Evolutionary conservation across 192 early-diverging fungal species (phyloP), one percentile per base, ranked within the genome.

Genomic region (Backusella luteola): DNA sequence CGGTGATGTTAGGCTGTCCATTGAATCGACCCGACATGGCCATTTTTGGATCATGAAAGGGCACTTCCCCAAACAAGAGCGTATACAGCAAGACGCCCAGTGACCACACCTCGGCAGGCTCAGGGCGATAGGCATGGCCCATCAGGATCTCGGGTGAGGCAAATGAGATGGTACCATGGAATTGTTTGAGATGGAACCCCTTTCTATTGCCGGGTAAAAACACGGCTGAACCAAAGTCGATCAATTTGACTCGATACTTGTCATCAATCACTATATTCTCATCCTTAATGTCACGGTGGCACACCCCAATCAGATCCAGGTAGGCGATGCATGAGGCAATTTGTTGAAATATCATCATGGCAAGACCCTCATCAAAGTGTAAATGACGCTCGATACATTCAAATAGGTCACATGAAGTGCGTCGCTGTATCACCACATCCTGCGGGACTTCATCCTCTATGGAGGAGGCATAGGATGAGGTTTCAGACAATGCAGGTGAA

Each of bases 221-320:
- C 6, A 87, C 85, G 0, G 89, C 86, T 1, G 88, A 88, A 12
- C 91, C 91, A 81, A 92, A 92, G 41, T 92, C 91, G 32, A 92
- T 92, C 63, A 92, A 80, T 71, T 92, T 92, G 73, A 90, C 90
- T n/a, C 70, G 67, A 34, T 85, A 87, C 34, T 87, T 73, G 35
- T 84, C 81, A 39, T 90, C 89, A 66, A 92, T 89, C 26, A 92
- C 88, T 76, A 92, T 85, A 77, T 92, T 92, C 73, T 92, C 90
- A 74, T 92, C 90, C 75, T 92, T 91, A 78, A 91, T 86, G 69
- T 91, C 90, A n/a, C 93, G 88, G 79, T 96, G 94, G 32, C 93
- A 91, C 38, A 96, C 88, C n/a, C 85, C 87, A 0, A 49, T 89
- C 82, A 76, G 89, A 70, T 84, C 79, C 7, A 89, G 78, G 67